Base-by-base conservation (phyloP, 192 early-diverging fungal genomes). In the Umbelopsis sp. region DNA sequence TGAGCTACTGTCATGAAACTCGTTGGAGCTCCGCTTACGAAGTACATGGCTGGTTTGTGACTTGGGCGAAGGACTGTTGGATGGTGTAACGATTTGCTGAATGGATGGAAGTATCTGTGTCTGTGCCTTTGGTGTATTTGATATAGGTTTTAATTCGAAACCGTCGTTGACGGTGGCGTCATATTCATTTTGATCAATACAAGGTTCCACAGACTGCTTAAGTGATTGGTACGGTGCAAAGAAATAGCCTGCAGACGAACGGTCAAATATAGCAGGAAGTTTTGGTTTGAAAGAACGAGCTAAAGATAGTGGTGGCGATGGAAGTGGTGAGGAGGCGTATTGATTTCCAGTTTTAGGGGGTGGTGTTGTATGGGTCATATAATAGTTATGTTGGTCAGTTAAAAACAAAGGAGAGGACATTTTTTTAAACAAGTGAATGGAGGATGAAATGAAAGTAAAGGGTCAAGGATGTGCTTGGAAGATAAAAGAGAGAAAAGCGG, bases 361-460 rank as follows among this genome's bases (percentile, higher is more conserved):
- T 35, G 27, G 55, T 15, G 27, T 6, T 15, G 27, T 6, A 33
- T 16, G 27, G 55, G 27, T 25, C 27, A 61, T 35, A 61, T 61
- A 61, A 30, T 61, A 25, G 27, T 8, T 16, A 1, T 30, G 55
- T 15, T 61, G 30, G 16, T 61, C 55, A 25, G 55, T 7, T 61
- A 58, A 45, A 30, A 45, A 8, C 22, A 66, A 66, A 46, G 22
- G 65, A 46, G 65, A 46, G 45, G 65, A 48, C 65, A 46, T 46
- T 21, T 46, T 22, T 18, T 10, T 4, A 44, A 66, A 46, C 41
- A 7, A 48, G 37, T 44, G 41, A 46, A 41, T 47, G 45, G 18
- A 33, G 50, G 47, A 33, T 69, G 18, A 46, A 70, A 55, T 46
- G 69, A 58, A 70, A 70, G 69, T 49, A 70, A 52, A 58, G 53